A percentile compares a stretch with the other conserved stretches of the same genome.
These are phyloP conservation scores for Tritrichomonas musculus DNA, from an alignment of 208 protist species.

Conservation along the genomic window DNA sequence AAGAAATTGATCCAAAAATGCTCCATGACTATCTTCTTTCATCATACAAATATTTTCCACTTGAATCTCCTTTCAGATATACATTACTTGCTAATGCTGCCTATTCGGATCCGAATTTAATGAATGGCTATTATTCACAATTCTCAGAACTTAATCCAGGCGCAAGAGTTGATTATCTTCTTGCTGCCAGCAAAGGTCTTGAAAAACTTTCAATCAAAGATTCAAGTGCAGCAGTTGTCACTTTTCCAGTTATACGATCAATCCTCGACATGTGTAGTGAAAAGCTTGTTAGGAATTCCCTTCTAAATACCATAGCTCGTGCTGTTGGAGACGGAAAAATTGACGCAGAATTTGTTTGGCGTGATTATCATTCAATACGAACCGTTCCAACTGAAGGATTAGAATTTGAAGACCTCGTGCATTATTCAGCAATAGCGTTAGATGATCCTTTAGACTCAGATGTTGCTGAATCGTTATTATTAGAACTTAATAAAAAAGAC, in stretches of 20 bases:
- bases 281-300: not conserved
- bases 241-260: not conserved
- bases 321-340: not conserved
- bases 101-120: not conserved
- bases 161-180: not conserved
- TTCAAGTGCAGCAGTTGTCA: not conserved
- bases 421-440: not conserved
- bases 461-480: not conserved
- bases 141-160: not conserved
- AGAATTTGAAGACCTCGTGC: not conserved
- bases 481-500: not conserved
- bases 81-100: not conserved
- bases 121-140: not conserved
- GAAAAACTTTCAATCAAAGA: not conserved
- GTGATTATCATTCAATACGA: not conserved
- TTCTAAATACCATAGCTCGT: not conserved
- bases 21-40: not conserved
- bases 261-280: not conserved
- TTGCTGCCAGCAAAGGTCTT: not conserved
- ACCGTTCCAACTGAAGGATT: not conserved
- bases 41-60: not conserved
- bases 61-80: not conserved
- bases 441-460: not conserved
- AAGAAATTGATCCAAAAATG: not conserved
- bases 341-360: not conserved